A percentile compares a stretch with the other conserved stretches of the same genome.
Conservation (phyloP, 306 rosid genomes). For the Cucurbita ficifolia region DNA sequence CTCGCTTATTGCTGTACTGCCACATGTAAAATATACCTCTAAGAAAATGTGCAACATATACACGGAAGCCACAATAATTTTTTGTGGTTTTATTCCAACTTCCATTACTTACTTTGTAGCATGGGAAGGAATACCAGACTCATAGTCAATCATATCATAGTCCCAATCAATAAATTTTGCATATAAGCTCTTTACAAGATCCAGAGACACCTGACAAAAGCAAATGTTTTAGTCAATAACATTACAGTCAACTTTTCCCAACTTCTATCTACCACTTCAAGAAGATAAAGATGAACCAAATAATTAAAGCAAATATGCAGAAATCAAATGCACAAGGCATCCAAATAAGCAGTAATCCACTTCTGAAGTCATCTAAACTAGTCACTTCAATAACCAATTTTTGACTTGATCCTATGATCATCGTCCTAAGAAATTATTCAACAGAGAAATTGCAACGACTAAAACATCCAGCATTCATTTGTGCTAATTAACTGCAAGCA, state of each 20-base stretch:
- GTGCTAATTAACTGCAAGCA: no score
- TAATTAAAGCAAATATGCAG: not conserved
- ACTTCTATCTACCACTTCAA: not conserved
- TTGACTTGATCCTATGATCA: not conserved
- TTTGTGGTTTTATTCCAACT: not conserved
- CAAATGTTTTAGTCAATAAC: not conserved
- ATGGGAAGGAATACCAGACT: constrained; percentile 72
- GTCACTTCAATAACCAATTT: not conserved
- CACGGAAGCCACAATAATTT: not conserved
- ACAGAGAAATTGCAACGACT: not conserved
- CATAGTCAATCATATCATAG: constrained; percentile 64
- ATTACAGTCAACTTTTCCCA: not conserved
- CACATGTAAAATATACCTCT: constrained; percentile 45
- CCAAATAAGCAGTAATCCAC: not conserved
- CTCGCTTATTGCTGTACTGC: constrained; percentile 99
- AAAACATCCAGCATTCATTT: not conserved
- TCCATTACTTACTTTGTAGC: constrained; percentile 75
- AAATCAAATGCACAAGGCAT: not conserved
- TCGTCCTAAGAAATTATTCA: not conserved
- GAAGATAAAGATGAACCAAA: not conserved
- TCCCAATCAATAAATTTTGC: constrained; percentile 99
- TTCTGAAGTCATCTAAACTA: not conserved
- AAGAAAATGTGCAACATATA: constrained; percentile 5
- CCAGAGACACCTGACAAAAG: constrained; percentile 79
- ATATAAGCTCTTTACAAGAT: constrained; percentile 86